Percentiles rank a stretch among this genome's conserved stretches.
phyloP scores from a whole-genome alignment of 768 basidiomycete species.

The Auricularia sp. region DNA sequence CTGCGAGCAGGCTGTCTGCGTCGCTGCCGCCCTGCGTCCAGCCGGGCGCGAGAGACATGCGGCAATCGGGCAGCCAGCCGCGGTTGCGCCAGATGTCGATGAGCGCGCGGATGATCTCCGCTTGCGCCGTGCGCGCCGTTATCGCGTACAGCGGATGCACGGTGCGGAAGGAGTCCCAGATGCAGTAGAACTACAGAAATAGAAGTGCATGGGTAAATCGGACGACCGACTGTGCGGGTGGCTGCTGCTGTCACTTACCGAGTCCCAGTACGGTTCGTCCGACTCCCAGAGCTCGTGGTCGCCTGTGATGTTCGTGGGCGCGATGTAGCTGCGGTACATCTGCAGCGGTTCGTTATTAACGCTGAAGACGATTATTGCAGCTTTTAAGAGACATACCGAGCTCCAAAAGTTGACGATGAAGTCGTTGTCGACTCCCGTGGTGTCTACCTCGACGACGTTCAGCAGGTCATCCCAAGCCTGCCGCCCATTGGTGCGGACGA shows the following conservation, averaged over 20 bases:
- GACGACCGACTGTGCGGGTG: background rate
- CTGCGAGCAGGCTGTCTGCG: conserved; percentile 19
- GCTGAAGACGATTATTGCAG: too few species aligned
- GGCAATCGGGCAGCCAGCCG: conserved; percentile 20
- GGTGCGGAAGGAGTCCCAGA: conserved; percentile 13
- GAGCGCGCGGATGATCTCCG: conserved; percentile 17
- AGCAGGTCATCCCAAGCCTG: conserved; percentile 7
- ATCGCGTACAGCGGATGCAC: conserved; percentile 15
- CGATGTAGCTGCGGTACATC: conserved; percentile 47
- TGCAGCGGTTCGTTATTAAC: too few species aligned
- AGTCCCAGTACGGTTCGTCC: conserved; percentile 17
- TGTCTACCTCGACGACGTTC: conserved; percentile 7
- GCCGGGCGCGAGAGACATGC: conserved; percentile 20
- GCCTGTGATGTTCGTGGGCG: conserved; percentile 29
- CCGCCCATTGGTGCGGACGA: background rate
- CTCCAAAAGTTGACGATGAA: conserved; percentile 10
- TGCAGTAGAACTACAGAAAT: conserved; percentile 15
- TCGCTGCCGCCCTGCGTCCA: conserved; percentile 21
- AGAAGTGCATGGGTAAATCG: background rate
- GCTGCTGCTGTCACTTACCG: background rate
- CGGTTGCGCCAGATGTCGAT: conserved; percentile 19
- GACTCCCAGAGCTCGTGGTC: conserved; percentile 21
- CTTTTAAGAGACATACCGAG: background rate
- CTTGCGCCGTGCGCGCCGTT: conserved; percentile 8
- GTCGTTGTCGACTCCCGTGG: conserved; percentile 10